These are phyloP conservation scores for Ceratocystis destructans DNA, from an alignment of 2,329 filamentous ascomycete genomes.

Conservation along the genomic window DNA sequence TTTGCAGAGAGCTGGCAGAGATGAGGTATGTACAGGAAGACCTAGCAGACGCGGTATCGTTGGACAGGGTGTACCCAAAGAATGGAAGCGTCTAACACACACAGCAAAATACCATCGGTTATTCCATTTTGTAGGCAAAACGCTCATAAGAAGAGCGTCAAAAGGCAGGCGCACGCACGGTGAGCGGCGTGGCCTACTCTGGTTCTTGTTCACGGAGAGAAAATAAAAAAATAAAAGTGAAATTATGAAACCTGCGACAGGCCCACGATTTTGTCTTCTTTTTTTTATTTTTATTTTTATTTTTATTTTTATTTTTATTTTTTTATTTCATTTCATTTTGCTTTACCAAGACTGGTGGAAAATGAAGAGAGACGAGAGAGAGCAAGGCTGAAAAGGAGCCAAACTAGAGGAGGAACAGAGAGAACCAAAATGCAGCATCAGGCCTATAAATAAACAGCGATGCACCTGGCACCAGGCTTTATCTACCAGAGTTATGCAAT, in stretches of 20 bases:
- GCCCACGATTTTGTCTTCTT: not conserved
- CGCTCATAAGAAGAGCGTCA: not conserved
- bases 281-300: no score
- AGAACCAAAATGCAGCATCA: not conserved
- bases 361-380: not conserved
- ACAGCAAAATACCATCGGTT: not conserved
- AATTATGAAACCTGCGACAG: not conserved
- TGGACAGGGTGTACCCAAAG: no score
- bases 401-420: not conserved
- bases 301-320: no score
- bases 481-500: no score
- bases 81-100: no score
- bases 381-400: not conserved
- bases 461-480: not conserved
- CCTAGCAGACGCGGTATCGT: no score
- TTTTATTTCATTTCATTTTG: no score
- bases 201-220: not conserved
- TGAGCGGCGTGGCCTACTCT: not conserved
- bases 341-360: no score
- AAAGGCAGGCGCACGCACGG: not conserved
- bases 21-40: no score
- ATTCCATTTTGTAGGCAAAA: not conserved
- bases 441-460: not conserved
- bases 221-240: not conserved
- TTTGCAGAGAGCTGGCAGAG: no score